phyloP scores from a whole-genome alignment of 208 protist species.

The Acanthamoeba divionensis region DNA sequence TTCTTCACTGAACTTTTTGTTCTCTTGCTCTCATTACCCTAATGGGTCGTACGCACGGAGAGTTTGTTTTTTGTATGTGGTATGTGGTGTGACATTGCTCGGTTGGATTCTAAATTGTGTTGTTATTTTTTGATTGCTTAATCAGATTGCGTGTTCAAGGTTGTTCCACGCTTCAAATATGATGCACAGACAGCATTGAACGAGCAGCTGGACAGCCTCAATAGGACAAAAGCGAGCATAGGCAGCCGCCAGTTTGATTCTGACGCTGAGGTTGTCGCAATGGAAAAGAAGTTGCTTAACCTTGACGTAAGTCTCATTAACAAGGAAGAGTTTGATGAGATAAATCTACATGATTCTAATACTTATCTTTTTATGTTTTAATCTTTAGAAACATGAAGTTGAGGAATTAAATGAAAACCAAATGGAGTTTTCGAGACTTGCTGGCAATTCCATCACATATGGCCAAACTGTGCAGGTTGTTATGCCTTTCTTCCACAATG shows the following conservation, averaged over 20 bases:
- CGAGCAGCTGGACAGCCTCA: not conserved
- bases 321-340: not conserved
- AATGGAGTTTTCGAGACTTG: not conserved
- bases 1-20: no score
- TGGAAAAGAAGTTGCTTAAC: not conserved
- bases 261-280: not conserved
- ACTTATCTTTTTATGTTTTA: not conserved
- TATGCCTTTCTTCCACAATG: no score
- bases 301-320: not conserved
- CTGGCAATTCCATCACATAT: not conserved
- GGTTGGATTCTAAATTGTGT: not conserved
- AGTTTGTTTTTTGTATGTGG: no score
- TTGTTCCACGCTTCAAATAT: not conserved
- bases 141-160: conserved; percentile 11
- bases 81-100: not conserved
- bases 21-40: no score
- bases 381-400: not conserved
- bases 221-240: not conserved
- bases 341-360: not conserved
- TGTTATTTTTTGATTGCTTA: not conserved
- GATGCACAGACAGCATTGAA: conserved; percentile 5
- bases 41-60: no score
- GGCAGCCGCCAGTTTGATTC: not conserved
- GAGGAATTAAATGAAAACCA: not conserved
- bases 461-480: conserved; percentile 31